phyloP scores from a whole-genome alignment of 2,329 filamentous ascomycete species.

The Exophiala spinifera region DNA sequence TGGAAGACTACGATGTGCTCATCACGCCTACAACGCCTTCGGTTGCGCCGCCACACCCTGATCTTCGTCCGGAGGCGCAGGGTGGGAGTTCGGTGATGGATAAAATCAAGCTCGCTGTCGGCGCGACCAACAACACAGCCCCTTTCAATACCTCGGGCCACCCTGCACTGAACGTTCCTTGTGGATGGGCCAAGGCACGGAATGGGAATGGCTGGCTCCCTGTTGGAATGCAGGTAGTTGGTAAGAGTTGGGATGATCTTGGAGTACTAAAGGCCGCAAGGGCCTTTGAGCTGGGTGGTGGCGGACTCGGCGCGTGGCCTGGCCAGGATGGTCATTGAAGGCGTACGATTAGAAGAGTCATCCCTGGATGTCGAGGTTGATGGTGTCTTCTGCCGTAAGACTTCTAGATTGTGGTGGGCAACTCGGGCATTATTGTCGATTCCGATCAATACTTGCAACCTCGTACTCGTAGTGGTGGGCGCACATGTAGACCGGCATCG shows the following conservation, averaged over 20 bases:
- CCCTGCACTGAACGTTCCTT: conserved; percentile 49
- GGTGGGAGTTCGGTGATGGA: conserved; percentile 36
- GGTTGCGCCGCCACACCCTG: conserved; percentile 44
- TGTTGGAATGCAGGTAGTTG: conserved; percentile 56
- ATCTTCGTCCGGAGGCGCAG: conserved; percentile 24
- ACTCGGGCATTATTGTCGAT: too few relatives aligned
- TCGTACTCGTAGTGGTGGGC: too few relatives aligned
- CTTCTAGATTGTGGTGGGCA: too few relatives aligned
- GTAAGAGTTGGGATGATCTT: conserved; percentile 34
- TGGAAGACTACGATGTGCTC: conserved; percentile 48
- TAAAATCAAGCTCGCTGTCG: conserved; percentile 45
- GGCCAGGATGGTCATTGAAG: neutral
- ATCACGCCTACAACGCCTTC: conserved; percentile 49
- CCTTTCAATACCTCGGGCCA: conserved; percentile 53
- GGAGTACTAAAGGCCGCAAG: conserved; percentile 32
- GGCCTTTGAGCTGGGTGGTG: conserved; percentile 31
- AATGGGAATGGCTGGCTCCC: conserved; percentile 42
- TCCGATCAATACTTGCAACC: too few relatives aligned
- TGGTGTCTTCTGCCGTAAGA: neutral
- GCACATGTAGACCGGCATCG: too few relatives aligned
- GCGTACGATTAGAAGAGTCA: too few relatives aligned
- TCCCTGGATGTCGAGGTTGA: too few relatives aligned
- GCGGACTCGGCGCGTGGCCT: conserved; percentile 20
- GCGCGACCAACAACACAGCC: conserved; percentile 45
- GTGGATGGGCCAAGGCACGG: conserved; percentile 38